Evolutionary conservation across 192 early-diverging fungal species (phyloP), one percentile per base, ranked within the genome.

Genomic region (Mortierella claussenii): DNA sequence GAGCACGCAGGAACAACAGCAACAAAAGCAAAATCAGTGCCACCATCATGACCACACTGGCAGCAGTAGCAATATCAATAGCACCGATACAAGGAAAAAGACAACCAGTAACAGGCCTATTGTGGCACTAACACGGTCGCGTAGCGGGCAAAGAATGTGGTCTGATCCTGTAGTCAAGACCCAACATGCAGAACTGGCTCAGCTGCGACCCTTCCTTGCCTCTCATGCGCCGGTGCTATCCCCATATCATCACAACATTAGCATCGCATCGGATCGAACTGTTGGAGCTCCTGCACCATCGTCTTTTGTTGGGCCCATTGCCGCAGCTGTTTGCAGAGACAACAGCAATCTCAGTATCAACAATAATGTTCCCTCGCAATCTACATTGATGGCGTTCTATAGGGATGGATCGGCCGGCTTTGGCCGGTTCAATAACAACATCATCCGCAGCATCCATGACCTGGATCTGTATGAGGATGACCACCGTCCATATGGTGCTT

Each of bases 401-500:
- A 34, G 44, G 0, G 43, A 46, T 34, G 45, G 42, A 5, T 40
- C 30, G 3, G 32, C 24, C 12, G 43, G 56, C 32, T 27, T 33
- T 28, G 44, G 47, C 31, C 48, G 60, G 17, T 51, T 23, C 20
- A 68, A 43, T 12, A 42, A 44, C 18, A 58, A 57, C 28, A 42
- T 46, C 17, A 65, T 58, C 24, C 42, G 46, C 33, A 68, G 55
- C 33, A 58, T 68, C 40, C 55, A 52, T 26, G 65, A 58, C 26
- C 31, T 52, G 17, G 42, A 65, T n/a, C 43, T 65, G 13, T 60
- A 74, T 23, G 70, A 74, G 13, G 70, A 74, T 3, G 56, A 74
- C 12, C 20, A 57, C 9, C 55, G 44, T 23, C 47, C 12, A 21
- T 44, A 43, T 7, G 33, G 42, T n/a, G 55, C 49, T 12, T 60